Evolutionary conservation across 306 rosid genomes (phyloP).

Genomic region (Quercus gilva): DNA sequence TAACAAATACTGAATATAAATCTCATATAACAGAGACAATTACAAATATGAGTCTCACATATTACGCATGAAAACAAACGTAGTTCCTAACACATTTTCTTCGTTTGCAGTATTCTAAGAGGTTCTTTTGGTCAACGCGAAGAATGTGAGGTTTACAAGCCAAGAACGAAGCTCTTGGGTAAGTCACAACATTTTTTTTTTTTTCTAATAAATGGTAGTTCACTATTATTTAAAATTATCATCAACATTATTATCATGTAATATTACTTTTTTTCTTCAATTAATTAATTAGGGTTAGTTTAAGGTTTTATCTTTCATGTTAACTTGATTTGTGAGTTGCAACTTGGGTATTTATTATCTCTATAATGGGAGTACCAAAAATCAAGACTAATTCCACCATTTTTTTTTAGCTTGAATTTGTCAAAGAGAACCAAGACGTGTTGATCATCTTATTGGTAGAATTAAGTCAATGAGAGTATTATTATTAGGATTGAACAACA

Average conservation of each 20-base stretch:
- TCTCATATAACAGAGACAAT: no score
- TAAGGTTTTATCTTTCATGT: not conserved
- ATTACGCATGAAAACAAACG: no score
- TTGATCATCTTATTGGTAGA: not conserved
- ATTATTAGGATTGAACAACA: not conserved
- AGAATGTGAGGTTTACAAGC: no score
- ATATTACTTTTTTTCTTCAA: not conserved
- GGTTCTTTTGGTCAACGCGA: no score
- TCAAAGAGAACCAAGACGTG: not conserved
- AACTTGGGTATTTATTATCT: not conserved
- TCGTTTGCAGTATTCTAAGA: no score
- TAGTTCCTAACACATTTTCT: no score
- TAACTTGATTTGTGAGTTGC: not conserved
- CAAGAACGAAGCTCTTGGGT: not conserved
- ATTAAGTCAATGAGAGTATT: not conserved
- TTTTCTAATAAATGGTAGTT: not conserved
- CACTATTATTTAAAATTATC: not conserved
- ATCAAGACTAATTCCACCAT: not conserved
- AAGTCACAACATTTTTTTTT: not conserved
- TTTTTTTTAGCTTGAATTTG: not conserved
- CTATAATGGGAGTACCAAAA: not conserved
- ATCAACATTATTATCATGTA: not conserved
- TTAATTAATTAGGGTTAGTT: not conserved
- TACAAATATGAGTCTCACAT: no score
- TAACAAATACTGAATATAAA: no score